Base-by-base conservation (phyloP, 2,329 filamentous ascomycete species). In the Cercospora citrullina region DNA sequence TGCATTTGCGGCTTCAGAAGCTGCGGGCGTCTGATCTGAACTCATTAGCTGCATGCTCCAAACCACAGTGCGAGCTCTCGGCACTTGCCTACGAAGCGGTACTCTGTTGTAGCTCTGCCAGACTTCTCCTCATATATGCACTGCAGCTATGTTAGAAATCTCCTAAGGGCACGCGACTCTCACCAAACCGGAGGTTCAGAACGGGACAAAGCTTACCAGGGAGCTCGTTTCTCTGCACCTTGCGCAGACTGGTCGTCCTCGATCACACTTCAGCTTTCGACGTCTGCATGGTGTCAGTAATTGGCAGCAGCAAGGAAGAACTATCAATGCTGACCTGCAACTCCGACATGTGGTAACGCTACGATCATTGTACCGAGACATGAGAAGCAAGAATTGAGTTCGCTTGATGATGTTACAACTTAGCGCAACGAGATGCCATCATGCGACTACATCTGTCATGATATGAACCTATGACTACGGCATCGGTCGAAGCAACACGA, bases 21-120 rank as follows among this genome's bases (percentile, higher is more conserved):
- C 31, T 59, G 5, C 23, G 16, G 42, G 21, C 33, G 60, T 57
- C 36, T 67, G 14, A 23, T 63, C 60, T 48, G 23, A 36, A 5
- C 5, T 4, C 16, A 14, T 59, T 36, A 36, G 55, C 55, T 18
- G 12, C 28, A 18, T 8, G 5, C 8, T 30, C 16, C n/a, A 9
- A 16, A 21, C 18, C 39, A 7, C 26, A 4, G 14, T 23, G 14
- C n/a, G 53, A 28, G 10, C 16, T 1, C 21, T 51, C 62, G 9
- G 21, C 14, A 63, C 67, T 65, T 67, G 67, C 67, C 68, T 57
- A 71, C 67, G 63, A 71, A 71, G 53, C 67, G 69, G 42, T 69
- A 71, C 55, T 64, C 66, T 10, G 58, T 55, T n/a, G 48, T 48
- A 42, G 33, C 53, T 26, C 58, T 64, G 23, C 65, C 60, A 12